These are phyloP conservation scores for Xylariaceae sp. DNA, from an alignment of 2,329 filamentous ascomycete genomes.

Conservation along the genomic window DNA sequence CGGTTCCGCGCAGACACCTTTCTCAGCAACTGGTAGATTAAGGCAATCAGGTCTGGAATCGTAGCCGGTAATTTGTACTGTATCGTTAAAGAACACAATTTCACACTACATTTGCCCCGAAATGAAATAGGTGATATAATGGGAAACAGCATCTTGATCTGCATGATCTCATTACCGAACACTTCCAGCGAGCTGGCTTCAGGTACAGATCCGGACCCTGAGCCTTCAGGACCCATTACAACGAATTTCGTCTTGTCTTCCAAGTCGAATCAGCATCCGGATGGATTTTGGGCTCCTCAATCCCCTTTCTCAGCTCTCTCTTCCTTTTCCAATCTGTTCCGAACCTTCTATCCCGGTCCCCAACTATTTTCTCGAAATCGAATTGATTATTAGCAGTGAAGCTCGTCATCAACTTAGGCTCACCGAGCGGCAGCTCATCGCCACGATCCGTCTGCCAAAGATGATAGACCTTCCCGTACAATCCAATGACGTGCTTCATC, in stretches of 20 bases:
- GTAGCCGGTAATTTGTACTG: too few species aligned
- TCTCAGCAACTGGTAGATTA: too few species aligned
- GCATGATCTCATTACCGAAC: too few species aligned
- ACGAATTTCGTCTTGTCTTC: conserved; percentile 26
- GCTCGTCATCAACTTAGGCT: conserved; percentile 55
- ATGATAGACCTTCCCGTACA: conserved; percentile 85
- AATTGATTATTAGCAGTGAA: conserved; percentile 49
- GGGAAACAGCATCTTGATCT: too few species aligned
- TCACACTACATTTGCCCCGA: too few species aligned
- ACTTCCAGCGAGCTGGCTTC: too few species aligned
- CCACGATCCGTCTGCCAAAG: conserved; percentile 82
- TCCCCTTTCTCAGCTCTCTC: conserved; percentile 41
- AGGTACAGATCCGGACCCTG: too few species aligned
- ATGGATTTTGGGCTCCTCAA: conserved; percentile 43
- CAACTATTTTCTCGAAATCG: conserved; percentile 43
- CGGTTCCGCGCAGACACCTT: too few species aligned
- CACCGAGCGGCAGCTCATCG: conserved; percentile 53
- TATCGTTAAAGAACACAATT: too few species aligned
- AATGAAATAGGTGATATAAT: too few species aligned
- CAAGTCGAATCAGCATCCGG: conserved; percentile 28
- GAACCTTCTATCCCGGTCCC: conserved; percentile 45
- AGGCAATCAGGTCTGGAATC: too few species aligned
- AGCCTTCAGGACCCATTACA: conserved; percentile 12
- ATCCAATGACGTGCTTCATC: conserved; percentile 70
- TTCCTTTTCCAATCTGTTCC: conserved; percentile 45